phyloP scores from a whole-genome alignment of 2,329 filamentous ascomycete species.

The Fusarium aywerte region DNA sequence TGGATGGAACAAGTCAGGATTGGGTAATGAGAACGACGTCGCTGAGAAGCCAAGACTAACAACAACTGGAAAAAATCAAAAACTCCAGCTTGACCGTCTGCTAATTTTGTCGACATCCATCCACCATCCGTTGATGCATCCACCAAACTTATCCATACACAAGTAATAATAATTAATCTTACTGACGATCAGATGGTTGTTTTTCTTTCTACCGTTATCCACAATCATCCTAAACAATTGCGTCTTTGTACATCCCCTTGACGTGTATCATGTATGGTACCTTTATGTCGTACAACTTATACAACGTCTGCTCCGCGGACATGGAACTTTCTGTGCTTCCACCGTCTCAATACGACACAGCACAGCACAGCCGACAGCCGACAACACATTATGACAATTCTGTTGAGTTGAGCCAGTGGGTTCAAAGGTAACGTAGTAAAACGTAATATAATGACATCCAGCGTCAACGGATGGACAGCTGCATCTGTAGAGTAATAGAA shows the following conservation, averaged over 20 bases:
- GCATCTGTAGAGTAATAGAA: slow-evolving; percentile 45
- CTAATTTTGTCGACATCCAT: slow-evolving; percentile 29
- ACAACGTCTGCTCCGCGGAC: slow-evolving; percentile 29
- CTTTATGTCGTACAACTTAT: slow-evolving; percentile 1
- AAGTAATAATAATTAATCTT: slow-evolving; percentile 20
- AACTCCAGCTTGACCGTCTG: slow-evolving; percentile 21
- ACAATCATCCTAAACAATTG: slow-evolving; percentile 13
- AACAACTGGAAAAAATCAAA: slow-evolving; percentile 16
- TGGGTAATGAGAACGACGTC: slow-evolving; percentile 54
- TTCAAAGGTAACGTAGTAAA: slow-evolving; percentile 45
- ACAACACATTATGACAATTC: not conserved
- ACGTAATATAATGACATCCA: slow-evolving; percentile 35
- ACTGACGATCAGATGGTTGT: slow-evolving; percentile 25
- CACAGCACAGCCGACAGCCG: not conserved
- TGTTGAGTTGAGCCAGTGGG: slow-evolving; percentile 13
- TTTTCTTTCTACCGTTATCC: not conserved
- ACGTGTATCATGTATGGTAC: slow-evolving; percentile 18
- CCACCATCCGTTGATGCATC: slow-evolving; percentile 9
- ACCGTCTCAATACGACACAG: slow-evolving; percentile 20
- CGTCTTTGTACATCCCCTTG: slow-evolving; percentile 25
- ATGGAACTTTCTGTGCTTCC: slow-evolving; percentile 22
- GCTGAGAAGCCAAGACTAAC: slow-evolving; percentile 40
- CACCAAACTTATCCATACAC: slow-evolving; percentile 27
- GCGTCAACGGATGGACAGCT: slow-evolving; percentile 30
- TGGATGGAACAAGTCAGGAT: slow-evolving; percentile 47